Percentiles rank a stretch among this genome's conserved stretches.
These are phyloP conservation scores for Dacryopinax spathularia DNA, from an alignment of 768 basidiomycete genomes.

Conservation along the genomic window DNA sequence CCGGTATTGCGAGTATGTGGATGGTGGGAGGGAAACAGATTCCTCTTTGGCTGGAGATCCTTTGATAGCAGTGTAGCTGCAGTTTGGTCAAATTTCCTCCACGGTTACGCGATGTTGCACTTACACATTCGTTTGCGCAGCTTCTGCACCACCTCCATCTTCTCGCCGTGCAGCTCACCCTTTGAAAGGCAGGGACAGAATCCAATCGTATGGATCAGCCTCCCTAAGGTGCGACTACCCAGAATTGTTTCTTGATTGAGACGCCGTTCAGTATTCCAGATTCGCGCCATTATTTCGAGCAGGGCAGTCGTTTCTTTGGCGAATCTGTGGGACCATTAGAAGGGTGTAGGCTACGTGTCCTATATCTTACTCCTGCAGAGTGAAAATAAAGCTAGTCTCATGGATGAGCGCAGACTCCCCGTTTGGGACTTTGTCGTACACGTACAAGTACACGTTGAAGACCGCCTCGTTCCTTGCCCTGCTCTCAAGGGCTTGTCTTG, in stretches of 20 bases:
- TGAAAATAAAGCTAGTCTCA: slow-evolving; percentile 73
- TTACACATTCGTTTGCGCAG: slow-evolving; percentile 21
- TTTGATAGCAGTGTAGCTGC: slow-evolving; percentile 24
- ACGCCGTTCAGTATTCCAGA: slow-evolving; percentile 50
- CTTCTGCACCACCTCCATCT: slow-evolving; percentile 6
- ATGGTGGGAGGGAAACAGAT: slow-evolving; percentile 56
- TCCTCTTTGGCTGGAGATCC: slow-evolving; percentile 20
- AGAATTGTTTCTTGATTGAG: background rate
- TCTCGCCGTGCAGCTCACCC: background rate
- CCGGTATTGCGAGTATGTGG: slow-evolving; percentile 78
- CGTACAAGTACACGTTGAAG: slow-evolving; percentile 85
- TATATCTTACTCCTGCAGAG: slow-evolving; percentile 52
- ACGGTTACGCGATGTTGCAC: slow-evolving; percentile 5
- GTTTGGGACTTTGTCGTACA: slow-evolving; percentile 9
- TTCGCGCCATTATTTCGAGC: slow-evolving; percentile 67
- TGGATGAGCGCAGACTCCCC: background rate
- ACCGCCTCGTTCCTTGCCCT: slow-evolving; percentile 58
- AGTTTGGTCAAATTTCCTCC: background rate
- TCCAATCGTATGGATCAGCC: background rate
- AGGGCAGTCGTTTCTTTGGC: slow-evolving; percentile 67
- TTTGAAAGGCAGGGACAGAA: background rate
- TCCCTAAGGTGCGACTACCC: slow-evolving; percentile 3
- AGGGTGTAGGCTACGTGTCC: background rate
- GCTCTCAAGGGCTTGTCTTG: background rate
- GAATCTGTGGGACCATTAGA: slow-evolving; percentile 28